Percentiles rank a stretch among this genome's conserved stretches.
Evolutionary conservation across 345 rosid species (phyloP).

Genomic region (Heritiera fomes): DNA sequence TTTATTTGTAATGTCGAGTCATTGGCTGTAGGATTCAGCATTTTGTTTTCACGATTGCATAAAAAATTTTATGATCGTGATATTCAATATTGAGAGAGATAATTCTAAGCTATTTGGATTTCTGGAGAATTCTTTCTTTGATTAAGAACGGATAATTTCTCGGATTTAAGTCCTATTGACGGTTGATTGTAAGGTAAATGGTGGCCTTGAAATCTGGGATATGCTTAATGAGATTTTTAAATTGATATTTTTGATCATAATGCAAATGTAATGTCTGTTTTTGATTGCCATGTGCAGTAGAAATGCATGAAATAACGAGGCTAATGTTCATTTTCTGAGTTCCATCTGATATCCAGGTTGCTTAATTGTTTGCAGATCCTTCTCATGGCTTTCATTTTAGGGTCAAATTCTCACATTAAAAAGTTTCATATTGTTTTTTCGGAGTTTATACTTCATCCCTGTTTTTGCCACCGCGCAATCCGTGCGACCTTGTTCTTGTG

Average conservation of each 20-base stretch:
- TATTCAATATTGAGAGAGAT: neutral
- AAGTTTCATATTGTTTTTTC: neutral
- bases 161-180: neutral
- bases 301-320: neutral
- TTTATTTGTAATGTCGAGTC: neutral
- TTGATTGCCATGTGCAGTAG: neutral
- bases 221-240: neutral
- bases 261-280: neutral
- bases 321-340: neutral
- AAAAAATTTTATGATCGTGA: neutral
- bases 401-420: neutral
- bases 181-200: neutral
- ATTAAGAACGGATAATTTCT: neutral
- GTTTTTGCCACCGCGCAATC: neutral
- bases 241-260: neutral
- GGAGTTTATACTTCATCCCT: neutral
- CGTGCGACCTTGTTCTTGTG: neutral
- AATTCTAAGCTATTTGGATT: neutral
- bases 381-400: neutral
- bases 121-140: neutral
- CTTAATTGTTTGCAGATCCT: conserved; percentile 6
- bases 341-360: neutral
- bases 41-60: neutral
- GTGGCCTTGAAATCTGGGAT: neutral
- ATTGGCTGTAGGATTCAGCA: neutral